Evolutionary conservation across 2,329 filamentous ascomycete species (phyloP).

Genomic region (Truncatella angustata): DNA sequence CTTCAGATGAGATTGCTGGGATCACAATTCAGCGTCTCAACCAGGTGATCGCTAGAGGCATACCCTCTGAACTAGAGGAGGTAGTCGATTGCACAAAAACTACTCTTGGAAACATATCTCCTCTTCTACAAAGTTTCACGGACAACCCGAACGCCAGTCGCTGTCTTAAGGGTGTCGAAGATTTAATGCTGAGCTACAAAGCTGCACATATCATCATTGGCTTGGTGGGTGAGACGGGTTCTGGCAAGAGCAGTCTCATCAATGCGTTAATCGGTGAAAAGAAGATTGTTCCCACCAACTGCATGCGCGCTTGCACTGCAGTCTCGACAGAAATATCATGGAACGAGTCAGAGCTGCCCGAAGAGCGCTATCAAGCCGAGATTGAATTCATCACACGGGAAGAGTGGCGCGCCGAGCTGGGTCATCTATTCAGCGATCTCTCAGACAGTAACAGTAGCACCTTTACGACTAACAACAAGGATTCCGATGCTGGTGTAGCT

Average conservation of each 20-base stretch:
- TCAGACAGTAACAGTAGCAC: constrained; percentile 19
- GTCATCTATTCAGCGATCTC: constrained; percentile 21
- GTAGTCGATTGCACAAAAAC: no score
- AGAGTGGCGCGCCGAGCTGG: constrained; percentile 23
- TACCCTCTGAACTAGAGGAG: no score
- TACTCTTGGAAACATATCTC: no score
- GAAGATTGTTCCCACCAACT: constrained; percentile 34
- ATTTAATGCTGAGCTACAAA: constrained; percentile 4
- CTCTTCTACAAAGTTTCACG: no score
- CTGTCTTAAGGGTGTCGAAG: no score
- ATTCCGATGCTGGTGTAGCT: constrained; percentile 12
- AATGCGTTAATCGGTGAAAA: constrained; percentile 27
- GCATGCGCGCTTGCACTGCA: constrained; percentile 31
- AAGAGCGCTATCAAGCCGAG: constrained; percentile 23
- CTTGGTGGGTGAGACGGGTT: constrained; percentile 23
- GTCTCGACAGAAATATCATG: constrained; percentile 25
- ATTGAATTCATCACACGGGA: constrained; percentile 24
- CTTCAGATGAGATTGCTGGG: no score
- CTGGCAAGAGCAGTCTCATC: constrained; percentile 23
- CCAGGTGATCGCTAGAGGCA: no score
- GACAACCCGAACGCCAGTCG: no score
- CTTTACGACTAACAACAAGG: constrained; percentile 16
- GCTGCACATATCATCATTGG: constrained; percentile 47
- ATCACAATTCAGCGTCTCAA: no score
- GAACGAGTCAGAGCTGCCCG: constrained; percentile 24